A percentile compares a stretch with the other conserved stretches of the same genome.
These are phyloP conservation scores for Bipolaris zeicola DNA, from an alignment of 2,329 filamentous ascomycete species.

Conservation along the genomic window DNA sequence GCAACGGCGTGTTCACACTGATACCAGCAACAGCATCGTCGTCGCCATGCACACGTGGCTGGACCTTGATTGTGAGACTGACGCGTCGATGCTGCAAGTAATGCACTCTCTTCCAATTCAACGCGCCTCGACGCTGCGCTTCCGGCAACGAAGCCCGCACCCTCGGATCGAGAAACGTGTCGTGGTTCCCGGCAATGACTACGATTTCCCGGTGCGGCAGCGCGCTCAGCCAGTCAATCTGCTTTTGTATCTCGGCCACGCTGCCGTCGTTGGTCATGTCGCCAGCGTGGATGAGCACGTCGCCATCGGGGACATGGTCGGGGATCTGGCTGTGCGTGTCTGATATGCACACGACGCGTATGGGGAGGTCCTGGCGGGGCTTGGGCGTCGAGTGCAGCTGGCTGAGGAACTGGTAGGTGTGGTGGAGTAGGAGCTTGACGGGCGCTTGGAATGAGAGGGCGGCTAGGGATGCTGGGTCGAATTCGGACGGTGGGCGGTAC, in stretches of 20 bases:
- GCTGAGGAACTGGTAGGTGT: conserved; percentile 68
- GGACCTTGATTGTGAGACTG: conserved; percentile 59
- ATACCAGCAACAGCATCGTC: neutral
- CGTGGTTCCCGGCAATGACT: conserved; percentile 86
- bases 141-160: conserved; percentile 58
- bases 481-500: conserved; percentile 40
- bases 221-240: conserved; percentile 79
- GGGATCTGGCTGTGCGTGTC: conserved; percentile 78
- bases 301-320: conserved; percentile 70
- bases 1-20: conserved; percentile 25
- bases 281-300: conserved; percentile 87
- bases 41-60: conserved; percentile 14
- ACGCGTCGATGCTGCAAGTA: conserved; percentile 76
- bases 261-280: conserved; percentile 80
- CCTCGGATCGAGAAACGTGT: conserved; percentile 77
- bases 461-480: conserved; percentile 57
- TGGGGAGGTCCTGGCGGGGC: conserved; percentile 61
- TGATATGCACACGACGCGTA: conserved; percentile 85
- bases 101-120: conserved; percentile 71
- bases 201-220: conserved; percentile 82
- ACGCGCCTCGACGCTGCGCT: conserved; percentile 60
- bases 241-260: conserved; percentile 74
- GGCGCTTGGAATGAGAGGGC: conserved; percentile 71
- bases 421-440: conserved; percentile 65
- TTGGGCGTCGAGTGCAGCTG: conserved; percentile 69